Conservation (phyloP, 352 stramenopile species). For the Phytophthora capsici region DNA sequence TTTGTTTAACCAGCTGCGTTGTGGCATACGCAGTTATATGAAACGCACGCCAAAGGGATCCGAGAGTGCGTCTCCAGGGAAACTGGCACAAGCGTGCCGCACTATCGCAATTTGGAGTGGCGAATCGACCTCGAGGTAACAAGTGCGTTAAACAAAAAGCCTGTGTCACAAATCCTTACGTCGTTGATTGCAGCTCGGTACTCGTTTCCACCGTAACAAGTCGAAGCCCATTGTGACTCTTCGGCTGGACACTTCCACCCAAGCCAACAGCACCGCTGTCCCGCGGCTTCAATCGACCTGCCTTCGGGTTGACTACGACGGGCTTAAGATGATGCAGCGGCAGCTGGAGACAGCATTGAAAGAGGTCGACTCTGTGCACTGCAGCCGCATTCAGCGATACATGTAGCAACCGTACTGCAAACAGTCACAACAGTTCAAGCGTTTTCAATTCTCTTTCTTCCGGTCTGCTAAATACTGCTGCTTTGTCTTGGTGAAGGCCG, state of each 20-base stretch:
- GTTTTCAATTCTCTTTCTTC: constrained; percentile 31
- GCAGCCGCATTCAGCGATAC: constrained; percentile 78
- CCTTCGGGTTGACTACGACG: constrained; percentile 69
- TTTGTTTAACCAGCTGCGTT: neutral
- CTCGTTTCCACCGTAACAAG: constrained; percentile 63
- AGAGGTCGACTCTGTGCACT: constrained; percentile 73
- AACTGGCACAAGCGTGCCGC: constrained; percentile 48
- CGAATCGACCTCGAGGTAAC: constrained; percentile 82
- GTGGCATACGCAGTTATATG: constrained; percentile 46
- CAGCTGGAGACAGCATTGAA: constrained; percentile 73
- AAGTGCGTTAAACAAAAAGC: neutral
- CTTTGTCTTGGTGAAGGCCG: constrained; percentile 65
- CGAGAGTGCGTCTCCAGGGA: constrained; percentile 52
- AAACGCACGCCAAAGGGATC: constrained; percentile 56
- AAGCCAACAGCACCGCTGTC: constrained; percentile 24
- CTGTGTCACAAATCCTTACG: neutral
- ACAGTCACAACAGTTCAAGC: neutral
- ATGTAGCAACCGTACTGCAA: constrained; percentile 48
- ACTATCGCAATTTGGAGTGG: constrained; percentile 77
- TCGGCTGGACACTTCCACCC: constrained; percentile 51
- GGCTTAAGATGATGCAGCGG: constrained; percentile 66
- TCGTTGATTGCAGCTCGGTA: constrained; percentile 51
- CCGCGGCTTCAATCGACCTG: constrained; percentile 46
- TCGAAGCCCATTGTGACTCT: constrained; percentile 79
- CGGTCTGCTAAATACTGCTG: constrained; percentile 37